Percentiles rank a stretch among this genome's conserved stretches.
These are phyloP conservation scores for Wickerhamomyces subpelliculosus DNA, from an alignment of 805 yeast genomes.

Conservation along the genomic window DNA sequence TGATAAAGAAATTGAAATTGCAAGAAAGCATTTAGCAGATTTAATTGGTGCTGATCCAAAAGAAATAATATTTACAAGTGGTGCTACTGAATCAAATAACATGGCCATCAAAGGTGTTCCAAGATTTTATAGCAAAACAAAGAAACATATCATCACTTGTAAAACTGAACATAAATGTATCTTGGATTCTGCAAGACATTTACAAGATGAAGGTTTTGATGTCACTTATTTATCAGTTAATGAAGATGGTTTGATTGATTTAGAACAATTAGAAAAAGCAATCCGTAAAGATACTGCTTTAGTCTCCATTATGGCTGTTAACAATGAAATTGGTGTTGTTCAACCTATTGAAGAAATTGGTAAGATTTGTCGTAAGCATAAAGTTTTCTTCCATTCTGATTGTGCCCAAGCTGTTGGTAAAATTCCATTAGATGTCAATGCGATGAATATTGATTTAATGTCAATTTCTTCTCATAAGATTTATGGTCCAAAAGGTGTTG, in stretches of 20 bases:
- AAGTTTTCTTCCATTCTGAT: slow-evolving; percentile 95
- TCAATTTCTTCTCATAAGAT: slow-evolving; percentile 94
- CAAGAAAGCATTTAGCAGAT: slow-evolving; percentile 75
- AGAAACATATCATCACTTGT: slow-evolving; percentile 90
- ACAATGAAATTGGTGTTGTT: slow-evolving; percentile 95
- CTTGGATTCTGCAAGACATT: slow-evolving; percentile 88
- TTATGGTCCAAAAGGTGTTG: slow-evolving; percentile 97
- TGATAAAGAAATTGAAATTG: slow-evolving; percentile 81
- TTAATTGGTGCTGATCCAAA: slow-evolving; percentile 91
- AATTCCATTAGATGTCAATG: slow-evolving; percentile 86
- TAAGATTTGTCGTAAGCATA: slow-evolving; percentile 71
- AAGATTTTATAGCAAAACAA: slow-evolving; percentile 81
- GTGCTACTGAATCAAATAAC: slow-evolving; percentile 97
- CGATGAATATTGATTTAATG: slow-evolving; percentile 85
- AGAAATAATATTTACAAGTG: slow-evolving; percentile 94
- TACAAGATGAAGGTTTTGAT: slow-evolving; percentile 96
- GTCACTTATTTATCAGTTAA: slow-evolving; percentile 88
- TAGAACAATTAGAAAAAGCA: slow-evolving; percentile 72
- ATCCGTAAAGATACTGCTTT: slow-evolving; percentile 87
- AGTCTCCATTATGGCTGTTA: slow-evolving; percentile 94
- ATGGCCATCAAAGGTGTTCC: slow-evolving; percentile 95
- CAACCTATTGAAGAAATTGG: slow-evolving; percentile 97
- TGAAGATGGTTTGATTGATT: slow-evolving; percentile 68
- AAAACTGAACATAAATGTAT: slow-evolving; percentile 99
- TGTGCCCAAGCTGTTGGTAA: slow-evolving; percentile 98